Evolutionary conservation across 805 yeast species (phyloP).

Genomic region (Alloascoidea hylecoeti): DNA sequence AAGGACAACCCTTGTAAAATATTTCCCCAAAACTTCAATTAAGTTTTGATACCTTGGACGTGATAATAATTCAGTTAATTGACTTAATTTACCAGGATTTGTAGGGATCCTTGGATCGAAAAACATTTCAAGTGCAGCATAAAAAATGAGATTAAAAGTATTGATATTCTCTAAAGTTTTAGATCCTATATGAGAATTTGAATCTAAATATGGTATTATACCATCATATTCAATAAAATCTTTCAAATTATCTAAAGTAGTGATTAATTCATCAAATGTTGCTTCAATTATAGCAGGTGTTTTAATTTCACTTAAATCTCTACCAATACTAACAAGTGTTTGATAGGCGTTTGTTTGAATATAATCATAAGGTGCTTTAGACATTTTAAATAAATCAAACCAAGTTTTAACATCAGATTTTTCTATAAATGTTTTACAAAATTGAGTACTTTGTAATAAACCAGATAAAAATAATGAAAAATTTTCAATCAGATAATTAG

Average conservation of each 20-base stretch:
- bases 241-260: slow-evolving; percentile 16
- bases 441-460: slow-evolving; percentile 27
- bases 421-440: slow-evolving; percentile 16
- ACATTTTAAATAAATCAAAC: slow-evolving; percentile 30
- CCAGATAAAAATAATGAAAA: slow-evolving; percentile 35
- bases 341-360: slow-evolving; percentile 22
- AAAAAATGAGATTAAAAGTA: not conserved
- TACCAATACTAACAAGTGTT: slow-evolving; percentile 1
- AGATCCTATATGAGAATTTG: not conserved
- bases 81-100: not conserved
- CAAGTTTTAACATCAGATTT: slow-evolving; percentile 27
- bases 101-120: not conserved
- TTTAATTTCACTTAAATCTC: slow-evolving; percentile 1
- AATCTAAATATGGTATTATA: not conserved
- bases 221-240: slow-evolving; percentile 12
- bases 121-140: not conserved
- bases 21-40: not conserved
- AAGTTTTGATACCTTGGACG: not conserved
- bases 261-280: slow-evolving; percentile 19
- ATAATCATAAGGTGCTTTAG: slow-evolving; percentile 49
- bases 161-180: not conserved
- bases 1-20: not conserved
- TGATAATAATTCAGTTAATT: not conserved
- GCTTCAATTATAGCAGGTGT: slow-evolving; percentile 13
- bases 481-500: slow-evolving; percentile 34